These are phyloP conservation scores for Saccharomycopsis fibuligera DNA, from an alignment of 805 yeast genomes.

Conservation along the genomic window DNA sequence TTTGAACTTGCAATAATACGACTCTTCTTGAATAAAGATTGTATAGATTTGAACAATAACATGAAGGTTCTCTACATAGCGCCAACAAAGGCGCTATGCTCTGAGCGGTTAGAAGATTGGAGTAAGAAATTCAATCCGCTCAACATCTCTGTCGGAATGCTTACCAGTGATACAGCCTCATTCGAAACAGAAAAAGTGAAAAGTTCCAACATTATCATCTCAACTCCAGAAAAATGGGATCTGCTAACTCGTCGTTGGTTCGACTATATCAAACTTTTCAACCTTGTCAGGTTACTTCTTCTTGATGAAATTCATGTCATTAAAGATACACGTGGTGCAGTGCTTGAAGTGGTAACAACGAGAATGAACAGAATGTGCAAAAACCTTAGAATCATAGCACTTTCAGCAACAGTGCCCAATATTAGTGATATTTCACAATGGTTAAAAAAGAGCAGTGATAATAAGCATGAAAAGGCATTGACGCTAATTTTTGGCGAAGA, in stretches of 20 bases:
- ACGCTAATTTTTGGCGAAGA: conserved; percentile 40
- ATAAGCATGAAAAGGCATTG: conserved; percentile 27
- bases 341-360: conserved; percentile 41
- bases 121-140: conserved; percentile 32
- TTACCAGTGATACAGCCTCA: conserved; percentile 49
- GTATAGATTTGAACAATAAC: conserved; percentile 23
- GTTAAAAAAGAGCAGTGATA: conserved; percentile 29
- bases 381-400: conserved; percentile 37
- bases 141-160: conserved; percentile 39
- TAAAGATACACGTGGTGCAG: conserved; percentile 42
- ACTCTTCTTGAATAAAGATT: conserved; percentile 27
- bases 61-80: conserved; percentile 45
- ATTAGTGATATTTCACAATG: conserved; percentile 41
- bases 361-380: conserved; percentile 38
- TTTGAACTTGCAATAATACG: conserved; percentile 47
- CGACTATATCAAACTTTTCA: conserved; percentile 35
- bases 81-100: conserved; percentile 54
- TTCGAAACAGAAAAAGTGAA: conserved; percentile 40
- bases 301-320: conserved; percentile 44
- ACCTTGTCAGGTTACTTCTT: conserved; percentile 39
- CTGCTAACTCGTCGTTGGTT: conserved; percentile 46
- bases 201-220: conserved; percentile 45
- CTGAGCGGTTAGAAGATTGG: conserved; percentile 46
- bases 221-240: conserved; percentile 64
- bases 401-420: conserved; percentile 51